Evolutionary conservation across 208 protist species (phyloP).

Genomic region (Leptomonas pyrrhocoris): DNA sequence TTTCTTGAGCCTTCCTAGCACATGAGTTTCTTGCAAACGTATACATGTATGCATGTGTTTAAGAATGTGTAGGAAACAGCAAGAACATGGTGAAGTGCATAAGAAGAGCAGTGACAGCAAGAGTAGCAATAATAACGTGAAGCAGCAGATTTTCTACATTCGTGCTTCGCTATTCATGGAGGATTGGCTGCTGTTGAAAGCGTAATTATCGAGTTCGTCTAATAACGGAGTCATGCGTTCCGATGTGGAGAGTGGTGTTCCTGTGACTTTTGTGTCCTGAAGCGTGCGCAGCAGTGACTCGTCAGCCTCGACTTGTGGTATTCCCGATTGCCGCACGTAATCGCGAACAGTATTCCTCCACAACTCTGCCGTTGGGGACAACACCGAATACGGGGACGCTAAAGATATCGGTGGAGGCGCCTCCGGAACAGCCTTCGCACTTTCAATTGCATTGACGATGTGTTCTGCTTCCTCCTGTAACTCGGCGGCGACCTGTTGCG

Average conservation of each 20-base stretch:
- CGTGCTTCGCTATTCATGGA: slow-evolving; percentile 52
- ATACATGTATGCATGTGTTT: too few species aligned
- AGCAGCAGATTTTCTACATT: not conserved
- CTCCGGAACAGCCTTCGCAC: slow-evolving; percentile 27
- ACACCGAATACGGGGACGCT: slow-evolving; percentile 37
- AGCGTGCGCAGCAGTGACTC: slow-evolving; percentile 77
- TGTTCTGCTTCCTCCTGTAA: slow-evolving; percentile 74
- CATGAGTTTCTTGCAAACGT: too few species aligned
- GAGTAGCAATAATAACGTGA: slow-evolving; percentile 4
- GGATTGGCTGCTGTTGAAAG: slow-evolving; percentile 69
- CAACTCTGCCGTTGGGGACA: slow-evolving; percentile 74
- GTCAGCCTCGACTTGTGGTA: slow-evolving; percentile 77
- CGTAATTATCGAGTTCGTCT: slow-evolving; percentile 73
- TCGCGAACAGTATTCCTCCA: slow-evolving; percentile 84
- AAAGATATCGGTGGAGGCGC: slow-evolving; percentile 32
- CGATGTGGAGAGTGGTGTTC: slow-evolving; percentile 62
- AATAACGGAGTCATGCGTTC: slow-evolving; percentile 81
- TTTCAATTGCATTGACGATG: slow-evolving; percentile 51
- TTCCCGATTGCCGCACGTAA: slow-evolving; percentile 82
- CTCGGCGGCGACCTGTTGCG: slow-evolving; percentile 48
- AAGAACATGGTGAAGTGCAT: slow-evolving; percentile 2
- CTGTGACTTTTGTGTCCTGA: slow-evolving; percentile 70
- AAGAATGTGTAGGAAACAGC: not conserved
- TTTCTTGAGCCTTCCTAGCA: too few species aligned
- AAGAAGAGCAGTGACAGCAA: slow-evolving; percentile 15